Conservation (phyloP, 148 eudicot genomes). For the Rhododendron molle region DNA sequence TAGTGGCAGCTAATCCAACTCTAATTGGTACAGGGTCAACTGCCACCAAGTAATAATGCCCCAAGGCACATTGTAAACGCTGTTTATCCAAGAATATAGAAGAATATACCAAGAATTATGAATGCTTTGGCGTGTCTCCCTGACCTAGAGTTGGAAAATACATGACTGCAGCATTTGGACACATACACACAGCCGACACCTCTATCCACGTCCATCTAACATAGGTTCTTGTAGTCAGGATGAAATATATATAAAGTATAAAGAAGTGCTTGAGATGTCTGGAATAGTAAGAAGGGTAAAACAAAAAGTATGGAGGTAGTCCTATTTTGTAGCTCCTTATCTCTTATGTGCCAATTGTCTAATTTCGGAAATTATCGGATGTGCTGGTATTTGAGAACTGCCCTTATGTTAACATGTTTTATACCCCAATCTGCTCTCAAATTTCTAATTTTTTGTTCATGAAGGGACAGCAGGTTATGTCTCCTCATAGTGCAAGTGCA, state of each 20-base stretch:
- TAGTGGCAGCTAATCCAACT: not conserved
- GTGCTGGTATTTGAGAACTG: not conserved
- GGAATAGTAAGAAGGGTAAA: not conserved
- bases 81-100: not conserved
- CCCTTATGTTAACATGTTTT: not conserved
- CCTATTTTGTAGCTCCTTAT: not conserved
- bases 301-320: not conserved
- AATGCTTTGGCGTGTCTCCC: not conserved
- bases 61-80: not conserved
- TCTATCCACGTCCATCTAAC: not conserved
- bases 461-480: slow-evolving; percentile 13
- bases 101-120: not conserved
- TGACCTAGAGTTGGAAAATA: not conserved
- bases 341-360: not conserved
- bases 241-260: not conserved
- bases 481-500: slow-evolving; percentile 1
- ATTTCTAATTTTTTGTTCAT: not conserved
- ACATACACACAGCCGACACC: not conserved
- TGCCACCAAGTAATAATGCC: not conserved
- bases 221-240: not conserved
- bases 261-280: not conserved
- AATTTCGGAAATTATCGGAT: not conserved
- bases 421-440: not conserved
- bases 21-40: not conserved
- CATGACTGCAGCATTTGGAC: not conserved